These are phyloP conservation scores for Astrocystis sublimbata DNA, from an alignment of 495 filamentous ascomycete genomes.

Conservation along the genomic window DNA sequence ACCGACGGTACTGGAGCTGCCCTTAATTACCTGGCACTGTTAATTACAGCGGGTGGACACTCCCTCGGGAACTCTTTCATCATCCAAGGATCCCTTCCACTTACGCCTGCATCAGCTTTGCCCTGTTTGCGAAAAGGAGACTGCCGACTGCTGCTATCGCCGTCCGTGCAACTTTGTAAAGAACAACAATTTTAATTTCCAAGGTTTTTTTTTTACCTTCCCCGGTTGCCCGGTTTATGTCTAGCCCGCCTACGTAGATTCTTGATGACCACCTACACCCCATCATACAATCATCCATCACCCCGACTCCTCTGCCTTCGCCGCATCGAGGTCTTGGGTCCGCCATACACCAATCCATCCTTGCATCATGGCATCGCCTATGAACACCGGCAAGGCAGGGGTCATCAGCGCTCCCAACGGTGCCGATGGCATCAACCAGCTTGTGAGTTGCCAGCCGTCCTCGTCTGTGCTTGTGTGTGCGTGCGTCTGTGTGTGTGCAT, in stretches of 20 bases:
- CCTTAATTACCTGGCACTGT: no score
- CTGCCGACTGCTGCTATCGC: slow-evolving; percentile 13
- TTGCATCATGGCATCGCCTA: slow-evolving; percentile 38
- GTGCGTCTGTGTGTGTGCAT: no score
- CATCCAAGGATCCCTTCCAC: slow-evolving; percentile 21
- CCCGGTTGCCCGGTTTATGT: no score
- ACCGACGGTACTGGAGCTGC: no score
- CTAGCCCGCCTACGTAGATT: not conserved
- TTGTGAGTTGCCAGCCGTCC: slow-evolving; percentile 41
- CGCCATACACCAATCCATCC: slow-evolving; percentile 7
- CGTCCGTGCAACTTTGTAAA: slow-evolving; percentile 10
- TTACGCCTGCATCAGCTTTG: slow-evolving; percentile 16
- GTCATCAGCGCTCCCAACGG: slow-evolving; percentile 47
- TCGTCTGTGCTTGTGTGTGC: slow-evolving; percentile 14
- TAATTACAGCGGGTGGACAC: slow-evolving; percentile 21
- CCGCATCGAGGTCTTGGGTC: slow-evolving; percentile 16
- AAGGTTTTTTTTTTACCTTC: not conserved
- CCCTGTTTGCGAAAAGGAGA: slow-evolving; percentile 16
- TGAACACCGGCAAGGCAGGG: slow-evolving; percentile 51
- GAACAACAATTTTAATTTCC: slow-evolving; percentile 9
- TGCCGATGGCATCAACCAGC: slow-evolving; percentile 41
- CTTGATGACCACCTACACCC: slow-evolving; percentile 13
- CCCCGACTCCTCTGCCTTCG: slow-evolving; percentile 10
- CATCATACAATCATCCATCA: not conserved
- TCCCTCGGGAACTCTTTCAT: slow-evolving; percentile 22